Conservation (phyloP, 1,284 basidiomycete species). For the Ceratorhiza oryzae-sativae region DNA sequence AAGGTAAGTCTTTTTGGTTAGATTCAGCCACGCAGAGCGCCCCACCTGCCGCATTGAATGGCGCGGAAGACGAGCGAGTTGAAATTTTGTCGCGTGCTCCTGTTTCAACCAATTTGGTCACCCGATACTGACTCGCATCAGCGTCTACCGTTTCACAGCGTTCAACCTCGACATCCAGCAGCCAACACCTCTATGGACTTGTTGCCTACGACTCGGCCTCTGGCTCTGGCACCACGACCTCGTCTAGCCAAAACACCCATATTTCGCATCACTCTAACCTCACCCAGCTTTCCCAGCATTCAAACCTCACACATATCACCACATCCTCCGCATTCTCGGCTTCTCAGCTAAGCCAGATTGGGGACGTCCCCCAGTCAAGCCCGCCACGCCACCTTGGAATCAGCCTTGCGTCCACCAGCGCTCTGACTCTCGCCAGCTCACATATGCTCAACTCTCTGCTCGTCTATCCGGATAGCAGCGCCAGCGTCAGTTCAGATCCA, state of each 20-base stretch:
- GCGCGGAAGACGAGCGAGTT: neutral
- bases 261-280: neutral
- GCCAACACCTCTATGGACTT: slow-evolving; percentile 36
- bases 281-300: neutral
- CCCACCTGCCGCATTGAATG: neutral
- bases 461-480: slow-evolving; percentile 29
- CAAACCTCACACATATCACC: slow-evolving; percentile 6
- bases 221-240: slow-evolving; percentile 3
- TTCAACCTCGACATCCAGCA: slow-evolving; percentile 31
- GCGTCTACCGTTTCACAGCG: slow-evolving; percentile 29
- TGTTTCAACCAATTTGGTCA: neutral
- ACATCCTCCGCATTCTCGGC: slow-evolving; percentile 9
- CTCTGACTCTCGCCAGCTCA: neutral
- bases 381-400: slow-evolving; percentile 17
- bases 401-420: neutral
- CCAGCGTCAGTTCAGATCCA: slow-evolving; percentile 7
- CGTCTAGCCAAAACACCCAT: neutral
- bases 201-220: slow-evolving; percentile 34
- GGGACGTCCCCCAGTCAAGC: slow-evolving; percentile 24
- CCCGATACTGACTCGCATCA: neutral
- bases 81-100: neutral
- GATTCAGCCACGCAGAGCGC: too few relatives aligned
- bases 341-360: slow-evolving; percentile 31
- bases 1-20: slow-evolving; percentile 21
- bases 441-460: slow-evolving; percentile 23